phyloP scores from a whole-genome alignment of 1,139 yeast genomes.

The Saccharomyces pastorianus region DNA sequence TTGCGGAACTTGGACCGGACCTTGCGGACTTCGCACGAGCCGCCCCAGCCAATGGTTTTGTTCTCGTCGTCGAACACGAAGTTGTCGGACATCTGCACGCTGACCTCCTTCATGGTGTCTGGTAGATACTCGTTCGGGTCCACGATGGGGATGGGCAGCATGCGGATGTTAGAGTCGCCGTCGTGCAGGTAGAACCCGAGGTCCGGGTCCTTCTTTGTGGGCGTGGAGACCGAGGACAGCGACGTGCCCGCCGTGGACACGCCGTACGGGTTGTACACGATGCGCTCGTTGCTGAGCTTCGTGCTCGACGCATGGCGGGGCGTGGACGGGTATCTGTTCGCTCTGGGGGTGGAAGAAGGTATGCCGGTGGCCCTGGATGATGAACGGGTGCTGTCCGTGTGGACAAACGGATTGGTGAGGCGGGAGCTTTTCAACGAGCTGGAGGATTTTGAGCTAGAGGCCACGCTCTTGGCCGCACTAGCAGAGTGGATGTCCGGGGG shows the following conservation, averaged over 20 bases:
- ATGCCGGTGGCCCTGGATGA: not conserved
- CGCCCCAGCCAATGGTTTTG: constrained; percentile 58
- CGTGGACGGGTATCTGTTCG: constrained; percentile 3
- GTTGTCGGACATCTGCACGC: constrained; percentile 48
- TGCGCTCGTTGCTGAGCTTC: constrained; percentile 9
- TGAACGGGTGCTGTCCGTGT: not conserved
- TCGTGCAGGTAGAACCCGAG: constrained; percentile 26
- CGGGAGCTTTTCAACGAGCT: not conserved
- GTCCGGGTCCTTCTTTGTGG: constrained; percentile 12
- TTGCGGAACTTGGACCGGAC: constrained; percentile 36
- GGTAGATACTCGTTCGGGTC: constrained; percentile 65
- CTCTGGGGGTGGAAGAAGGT: not conserved
- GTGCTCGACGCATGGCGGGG: not conserved
- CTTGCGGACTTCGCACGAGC: constrained; percentile 57
- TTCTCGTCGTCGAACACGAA: constrained; percentile 43
- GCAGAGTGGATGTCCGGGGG: not conserved
- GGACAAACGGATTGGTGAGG: not conserved
- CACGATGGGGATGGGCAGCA: constrained; percentile 56
- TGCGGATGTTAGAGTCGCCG: constrained; percentile 36
- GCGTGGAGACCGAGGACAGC: constrained; percentile 1
- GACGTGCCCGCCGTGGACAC: constrained; percentile 1
- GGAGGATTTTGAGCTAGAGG: not conserved
- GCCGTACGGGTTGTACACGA: constrained; percentile 31
- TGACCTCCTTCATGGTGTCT: constrained; percentile 42
- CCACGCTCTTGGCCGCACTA: not conserved